Percentiles rank a stretch among this genome's conserved stretches.
These are phyloP conservation scores for Manihot esculenta DNA, from an alignment of 441 rosid species.

Conservation along the genomic window DNA sequence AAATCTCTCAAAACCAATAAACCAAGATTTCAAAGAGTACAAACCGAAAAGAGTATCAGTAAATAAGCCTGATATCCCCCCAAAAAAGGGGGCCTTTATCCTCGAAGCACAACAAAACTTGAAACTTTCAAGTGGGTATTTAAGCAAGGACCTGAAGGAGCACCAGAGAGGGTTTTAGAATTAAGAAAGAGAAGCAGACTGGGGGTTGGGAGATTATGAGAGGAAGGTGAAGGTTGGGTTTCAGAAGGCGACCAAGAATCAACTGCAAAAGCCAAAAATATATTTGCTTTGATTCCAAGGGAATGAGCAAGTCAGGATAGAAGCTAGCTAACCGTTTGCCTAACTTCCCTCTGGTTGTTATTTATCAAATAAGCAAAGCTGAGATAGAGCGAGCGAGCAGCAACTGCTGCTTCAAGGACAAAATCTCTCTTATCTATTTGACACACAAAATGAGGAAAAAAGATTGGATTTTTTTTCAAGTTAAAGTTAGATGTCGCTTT, in stretches of 20 bases:
- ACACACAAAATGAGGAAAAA: slow-evolving; percentile 8
- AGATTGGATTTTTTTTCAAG: slow-evolving; percentile 9
- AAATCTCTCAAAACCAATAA: slow-evolving; percentile 8
- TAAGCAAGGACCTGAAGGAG: slow-evolving; percentile 34
- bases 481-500: slow-evolving; percentile 2
- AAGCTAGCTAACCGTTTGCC: slow-evolving; percentile 60
- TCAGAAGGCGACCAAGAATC: slow-evolving; percentile 96
- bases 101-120: slow-evolving; percentile 5
- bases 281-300: slow-evolving; percentile 61
- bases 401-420: slow-evolving; percentile 42
- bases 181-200: slow-evolving; percentile 9
- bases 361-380: slow-evolving; percentile 42
- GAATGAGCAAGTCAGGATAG: slow-evolving; percentile 40
- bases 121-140: slow-evolving; percentile 35
- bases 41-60: not conserved
- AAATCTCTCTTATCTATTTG: not conserved
- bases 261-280: slow-evolving; percentile 32
- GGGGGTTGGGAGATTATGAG: slow-evolving; percentile 34
- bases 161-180: slow-evolving; percentile 12
- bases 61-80: not conserved
- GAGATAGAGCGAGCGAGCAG: slow-evolving; percentile 1
- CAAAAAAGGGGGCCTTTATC: not conserved
- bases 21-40: slow-evolving; percentile 11
- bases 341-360: slow-evolving; percentile 54
- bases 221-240: slow-evolving; percentile 69